Percentiles rank a stretch among this genome's conserved stretches.
Evolutionary conservation across 2,329 filamentous ascomycete genomes (phyloP).

Genomic region (Diaporthe sp.): DNA sequence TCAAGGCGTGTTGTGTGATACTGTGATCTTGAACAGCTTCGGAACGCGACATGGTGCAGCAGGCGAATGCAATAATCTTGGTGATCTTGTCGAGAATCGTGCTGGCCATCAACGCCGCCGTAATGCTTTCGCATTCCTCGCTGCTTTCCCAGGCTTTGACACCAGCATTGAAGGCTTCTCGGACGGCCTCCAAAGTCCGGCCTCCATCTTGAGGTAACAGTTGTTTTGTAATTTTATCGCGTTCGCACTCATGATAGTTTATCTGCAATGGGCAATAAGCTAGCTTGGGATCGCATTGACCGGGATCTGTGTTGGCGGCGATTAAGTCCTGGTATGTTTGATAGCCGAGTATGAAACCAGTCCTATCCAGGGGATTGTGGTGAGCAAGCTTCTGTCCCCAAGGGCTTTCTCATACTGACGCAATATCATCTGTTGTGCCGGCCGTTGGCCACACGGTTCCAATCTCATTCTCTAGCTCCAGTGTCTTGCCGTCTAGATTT

Average conservation of each 20-base stretch:
- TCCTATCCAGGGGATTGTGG: neutral
- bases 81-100: neutral
- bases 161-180: neutral
- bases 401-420: neutral
- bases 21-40: neutral
- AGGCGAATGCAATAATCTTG: constrained; percentile 17
- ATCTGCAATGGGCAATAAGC: neutral
- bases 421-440: neutral
- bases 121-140: neutral
- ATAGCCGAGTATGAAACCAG: neutral
- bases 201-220: too few species aligned
- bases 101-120: neutral
- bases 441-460: neutral
- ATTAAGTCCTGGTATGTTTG: neutral
- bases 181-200: neutral
- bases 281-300: neutral
- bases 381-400: neutral
- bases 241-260: neutral
- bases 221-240: neutral
- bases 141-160: neutral
- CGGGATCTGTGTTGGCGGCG: neutral
- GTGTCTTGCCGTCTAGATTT: neutral
- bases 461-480: neutral
- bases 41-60: neutral
- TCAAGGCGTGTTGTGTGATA: neutral